A percentile compares a stretch with the other conserved stretches of the same genome.
Evolutionary conservation across 768 basidiomycete genomes (phyloP).

Genomic region (Mycena belliarum): DNA sequence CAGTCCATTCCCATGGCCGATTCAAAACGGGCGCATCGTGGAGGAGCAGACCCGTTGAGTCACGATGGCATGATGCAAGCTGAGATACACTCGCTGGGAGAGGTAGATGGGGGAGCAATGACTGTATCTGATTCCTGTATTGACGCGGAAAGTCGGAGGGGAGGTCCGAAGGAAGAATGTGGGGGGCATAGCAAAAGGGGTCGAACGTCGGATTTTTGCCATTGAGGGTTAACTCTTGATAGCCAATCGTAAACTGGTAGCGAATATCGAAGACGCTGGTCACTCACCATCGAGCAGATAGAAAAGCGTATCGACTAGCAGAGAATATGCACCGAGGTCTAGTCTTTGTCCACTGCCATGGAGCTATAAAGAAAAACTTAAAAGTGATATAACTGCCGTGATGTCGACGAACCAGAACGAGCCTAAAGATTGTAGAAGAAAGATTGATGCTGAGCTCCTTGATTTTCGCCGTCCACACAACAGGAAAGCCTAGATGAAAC

Average conservation of each 20-base stretch:
- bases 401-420: conserved; percentile 50
- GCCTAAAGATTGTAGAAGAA: conserved; percentile 44
- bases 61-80: conserved; percentile 60
- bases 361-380: conserved; percentile 37
- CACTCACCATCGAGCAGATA: conserved; percentile 73
- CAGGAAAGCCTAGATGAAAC: conserved; percentile 69
- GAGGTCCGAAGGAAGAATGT: conserved; percentile 48
- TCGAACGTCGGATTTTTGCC: conserved; percentile 56
- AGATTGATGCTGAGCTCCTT: conserved; percentile 49
- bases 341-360: conserved; percentile 54
- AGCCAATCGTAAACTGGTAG: neutral
- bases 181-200: conserved; percentile 67
- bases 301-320: conserved; percentile 73
- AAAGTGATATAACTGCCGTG: conserved; percentile 7
- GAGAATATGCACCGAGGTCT: conserved; percentile 59
- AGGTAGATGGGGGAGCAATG: conserved; percentile 59
- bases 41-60: conserved; percentile 51
- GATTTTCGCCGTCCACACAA: conserved; percentile 52
- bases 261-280: neutral
- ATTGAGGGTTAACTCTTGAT: conserved; percentile 63
- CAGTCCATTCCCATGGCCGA: conserved; percentile 87
- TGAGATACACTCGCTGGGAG: conserved; percentile 52
- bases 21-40: conserved; percentile 60
- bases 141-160: conserved; percentile 57
- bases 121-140: conserved; percentile 56